These are phyloP conservation scores for Solanum arcanum DNA, from an alignment of 257 asterid species.

Conservation along the genomic window DNA sequence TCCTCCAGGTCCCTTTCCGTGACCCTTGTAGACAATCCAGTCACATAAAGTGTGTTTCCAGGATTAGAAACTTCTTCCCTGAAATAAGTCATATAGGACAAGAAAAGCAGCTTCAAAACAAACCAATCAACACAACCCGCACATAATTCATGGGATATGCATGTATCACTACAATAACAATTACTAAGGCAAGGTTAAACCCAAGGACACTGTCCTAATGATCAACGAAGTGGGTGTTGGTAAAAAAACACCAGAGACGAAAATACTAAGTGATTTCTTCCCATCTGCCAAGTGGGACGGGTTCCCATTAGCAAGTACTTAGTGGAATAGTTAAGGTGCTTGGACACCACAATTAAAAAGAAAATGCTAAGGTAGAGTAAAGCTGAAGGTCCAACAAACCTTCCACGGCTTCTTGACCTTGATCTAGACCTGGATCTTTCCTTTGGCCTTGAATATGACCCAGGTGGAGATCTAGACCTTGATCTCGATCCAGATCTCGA, in stretches of 20 bases:
- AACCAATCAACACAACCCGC: neutral
- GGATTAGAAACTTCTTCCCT: slow-evolving; percentile 15
- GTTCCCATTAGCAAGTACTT: neutral
- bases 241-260: neutral
- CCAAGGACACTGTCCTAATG: neutral
- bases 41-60: slow-evolving; percentile 33
- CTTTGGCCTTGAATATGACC: slow-evolving; percentile 26
- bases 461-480: slow-evolving; percentile 12
- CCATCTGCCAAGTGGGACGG: neutral
- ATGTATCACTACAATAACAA: neutral
- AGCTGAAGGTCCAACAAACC: neutral
- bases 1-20: slow-evolving; percentile 25
- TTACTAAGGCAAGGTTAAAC: neutral
- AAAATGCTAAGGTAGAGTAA: neutral
- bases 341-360: neutral
- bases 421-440: neutral
- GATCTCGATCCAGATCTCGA: slow-evolving; percentile 23
- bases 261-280: neutral
- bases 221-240: neutral
- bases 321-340: neutral
- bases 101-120: neutral
- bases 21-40: slow-evolving; percentile 33
- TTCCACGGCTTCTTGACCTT: slow-evolving; percentile 10
- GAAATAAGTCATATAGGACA: neutral
- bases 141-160: neutral